Conservation (phyloP, 371 early-diverging fungal species). For the Rhizopus delemar region DNA sequence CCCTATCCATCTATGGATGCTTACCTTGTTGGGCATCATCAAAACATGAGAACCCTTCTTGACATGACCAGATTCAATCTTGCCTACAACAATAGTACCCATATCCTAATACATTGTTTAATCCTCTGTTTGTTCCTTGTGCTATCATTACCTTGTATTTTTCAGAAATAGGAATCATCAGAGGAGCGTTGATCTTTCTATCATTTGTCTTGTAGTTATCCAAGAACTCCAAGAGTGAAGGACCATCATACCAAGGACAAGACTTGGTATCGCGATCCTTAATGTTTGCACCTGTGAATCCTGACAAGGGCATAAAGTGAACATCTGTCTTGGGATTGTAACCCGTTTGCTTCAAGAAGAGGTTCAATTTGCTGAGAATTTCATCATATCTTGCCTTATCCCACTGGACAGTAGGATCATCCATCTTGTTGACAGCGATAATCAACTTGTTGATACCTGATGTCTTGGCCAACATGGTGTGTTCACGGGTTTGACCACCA, state of each 20-base stretch:
- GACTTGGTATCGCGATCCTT: constrained; percentile 71
- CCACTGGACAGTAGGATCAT: constrained; percentile 96
- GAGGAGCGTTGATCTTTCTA: constrained; percentile 82
- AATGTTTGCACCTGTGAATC: constrained; percentile 94
- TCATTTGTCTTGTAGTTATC: constrained; percentile 81
- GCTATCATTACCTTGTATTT: constrained; percentile 72
- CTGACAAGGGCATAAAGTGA: constrained; percentile 91
- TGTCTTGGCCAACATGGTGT: constrained; percentile 95
- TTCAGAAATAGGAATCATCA: constrained; percentile 93
- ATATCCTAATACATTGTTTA: constrained; percentile 67
- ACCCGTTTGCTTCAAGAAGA: constrained; percentile 91
- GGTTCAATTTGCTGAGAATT: constrained; percentile 76
- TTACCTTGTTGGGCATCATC: constrained; percentile 92
- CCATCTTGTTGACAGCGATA: constrained; percentile 98
- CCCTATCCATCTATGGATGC: not conserved
- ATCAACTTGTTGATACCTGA: constrained; percentile 92
- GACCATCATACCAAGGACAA: constrained; percentile 89
- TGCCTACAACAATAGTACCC: constrained; percentile 94
- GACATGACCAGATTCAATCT: constrained; percentile 92
- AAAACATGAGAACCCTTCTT: constrained; percentile 81
- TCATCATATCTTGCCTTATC: constrained; percentile 91
- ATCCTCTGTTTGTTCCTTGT: not conserved
- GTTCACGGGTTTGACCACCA: constrained; percentile 99
- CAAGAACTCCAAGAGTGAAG: constrained; percentile 87
- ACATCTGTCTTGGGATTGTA: constrained; percentile 89